Evolutionary conservation across 768 basidiomycete genomes (phyloP), one percentile per base, ranked within the genome.

Genomic region (Bullera alba): DNA sequence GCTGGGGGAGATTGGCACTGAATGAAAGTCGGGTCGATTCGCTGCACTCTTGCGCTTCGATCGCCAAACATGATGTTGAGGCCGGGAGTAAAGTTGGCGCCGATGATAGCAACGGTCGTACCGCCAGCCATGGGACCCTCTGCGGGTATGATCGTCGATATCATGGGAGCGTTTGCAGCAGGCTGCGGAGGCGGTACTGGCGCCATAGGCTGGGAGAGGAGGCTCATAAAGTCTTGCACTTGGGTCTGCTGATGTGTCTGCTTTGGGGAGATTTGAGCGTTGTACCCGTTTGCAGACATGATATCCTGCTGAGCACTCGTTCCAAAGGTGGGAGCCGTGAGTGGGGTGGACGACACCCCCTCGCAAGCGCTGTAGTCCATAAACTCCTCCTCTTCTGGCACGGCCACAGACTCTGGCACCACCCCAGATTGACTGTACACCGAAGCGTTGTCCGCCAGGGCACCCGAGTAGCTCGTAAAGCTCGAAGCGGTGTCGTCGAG

Each of bases 61-160:
- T 85, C 86, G 22, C 93, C 93, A 71, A 99, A 99, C 2, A 89
- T 75, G 59, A 88, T 87, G 46, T 86, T 82, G 48, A 73, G 63
- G 25, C 72, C 74, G 6, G 63, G 68, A 5, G 66, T 46, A 74
- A 99, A 96, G 70, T 91, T 87, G 46, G 85, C 82, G 7, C 95
- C 95, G 5, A 95, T 79, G 16, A 99, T 76, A 1, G 93, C 97
- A 28, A 99, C 85, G 73, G 95, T 90, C 58, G 88, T 90, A 1
- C 93, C 93, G 27, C 92, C 92, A 52, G 84, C 81, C 19, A 87
- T 90, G 8, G 90, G 89, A 12, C 91, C 75, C 49, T 73, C 73
- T 42, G 60, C 65, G 7, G 75, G 75, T 17, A 75, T 70, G 54
- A 73, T 46, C 79, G 80, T 52, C 79, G 67, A 52, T 79, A 76